Base-by-base conservation (phyloP, 2,329 filamentous ascomycete genomes). In the Aspergillus fischeri region DNA sequence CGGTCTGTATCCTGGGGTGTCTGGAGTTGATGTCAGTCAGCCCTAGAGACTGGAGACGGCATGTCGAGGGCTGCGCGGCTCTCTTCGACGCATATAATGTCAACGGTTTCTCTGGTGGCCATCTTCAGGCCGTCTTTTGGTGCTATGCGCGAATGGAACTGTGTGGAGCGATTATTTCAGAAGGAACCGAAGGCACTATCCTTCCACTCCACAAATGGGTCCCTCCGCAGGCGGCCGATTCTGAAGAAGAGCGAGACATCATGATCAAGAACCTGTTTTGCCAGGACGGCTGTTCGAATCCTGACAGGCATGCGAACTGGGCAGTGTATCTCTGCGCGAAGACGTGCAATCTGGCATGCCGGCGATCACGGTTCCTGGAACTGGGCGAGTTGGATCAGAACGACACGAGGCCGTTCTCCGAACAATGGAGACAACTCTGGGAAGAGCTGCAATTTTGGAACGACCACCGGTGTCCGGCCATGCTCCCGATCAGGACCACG, bases 261-360 rank as follows among this genome's bases (percentile, higher is more conserved):
- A 32, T 63, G 20, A 64, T 68, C 21, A 59, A 63, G 1, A 61
- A 67, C 17, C 41, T 62, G 1, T 67, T 68, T 24, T 62, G 59
- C 11, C 49, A 65, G 28, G 61, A 66, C 2, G 59, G 65, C 2
- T 52, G 51, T 10, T 48, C 51, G 0, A 67, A 67, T 50, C 73
- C 79, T 20, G 83, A 85, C 62, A 82, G 80, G 75, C 78, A 83
- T 56, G 83, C 83, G 28, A 85, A 85, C 62, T 82, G 81, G 62
- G 75, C 82, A n/a, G 81, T 85, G 2, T 85, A 81, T 58, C 74
- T 86, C 1, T 80, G 77, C 52, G 80, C 81, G 1, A 76, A 76
- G 52, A 78, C 78, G 1, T 81, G 78, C 60, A 77, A 82, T 62
- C 75, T 84, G 4, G 71, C 80, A 9, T 76, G 78, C 21, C 73